Conservation (phyloP, 2,329 filamentous ascomycete species). For the Scortechinia acanthostroma region DNA sequence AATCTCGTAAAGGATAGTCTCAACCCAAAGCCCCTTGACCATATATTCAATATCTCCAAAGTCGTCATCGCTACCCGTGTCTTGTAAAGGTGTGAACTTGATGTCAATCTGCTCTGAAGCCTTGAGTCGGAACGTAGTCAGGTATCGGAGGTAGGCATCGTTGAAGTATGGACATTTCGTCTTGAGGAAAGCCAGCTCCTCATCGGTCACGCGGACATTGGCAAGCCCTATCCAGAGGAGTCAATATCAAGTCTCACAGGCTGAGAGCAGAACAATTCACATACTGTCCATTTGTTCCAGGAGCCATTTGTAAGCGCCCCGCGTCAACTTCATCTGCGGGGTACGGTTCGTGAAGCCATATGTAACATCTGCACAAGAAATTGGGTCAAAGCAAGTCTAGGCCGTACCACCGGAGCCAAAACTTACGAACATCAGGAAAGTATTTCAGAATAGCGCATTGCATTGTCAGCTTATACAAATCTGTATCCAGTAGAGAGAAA, state of each 20-base stretch:
- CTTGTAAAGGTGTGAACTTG: conserved; percentile 50
- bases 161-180: conserved; percentile 76
- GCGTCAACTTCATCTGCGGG: conserved; percentile 54
- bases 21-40: conserved; percentile 79
- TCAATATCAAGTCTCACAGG: background rate
- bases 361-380: conserved; percentile 42
- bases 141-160: conserved; percentile 70
- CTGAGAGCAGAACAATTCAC: conserved; percentile 8
- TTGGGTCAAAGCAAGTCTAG: background rate
- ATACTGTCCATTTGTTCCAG: conserved; percentile 46
- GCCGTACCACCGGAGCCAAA: background rate
- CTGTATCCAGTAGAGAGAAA: conserved; percentile 42
- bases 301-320: conserved; percentile 54
- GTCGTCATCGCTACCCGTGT: conserved; percentile 57
- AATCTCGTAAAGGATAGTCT: conserved; percentile 97
- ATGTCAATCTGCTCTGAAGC: conserved; percentile 74
- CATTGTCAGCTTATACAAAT: conserved; percentile 69
- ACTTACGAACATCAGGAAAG: conserved; percentile 36
- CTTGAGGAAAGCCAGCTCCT: conserved; percentile 75
- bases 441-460: conserved; percentile 63
- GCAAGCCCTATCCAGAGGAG: conserved; percentile 55
- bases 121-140: conserved; percentile 73
- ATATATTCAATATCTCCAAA: conserved; percentile 71
- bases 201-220: conserved; percentile 69
- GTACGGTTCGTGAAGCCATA: conserved; percentile 67